A percentile compares a stretch with the other conserved stretches of the same genome.
Evolutionary conservation across 208 protist species (phyloP).

Genomic region (Leishmania martiniquensis): DNA sequence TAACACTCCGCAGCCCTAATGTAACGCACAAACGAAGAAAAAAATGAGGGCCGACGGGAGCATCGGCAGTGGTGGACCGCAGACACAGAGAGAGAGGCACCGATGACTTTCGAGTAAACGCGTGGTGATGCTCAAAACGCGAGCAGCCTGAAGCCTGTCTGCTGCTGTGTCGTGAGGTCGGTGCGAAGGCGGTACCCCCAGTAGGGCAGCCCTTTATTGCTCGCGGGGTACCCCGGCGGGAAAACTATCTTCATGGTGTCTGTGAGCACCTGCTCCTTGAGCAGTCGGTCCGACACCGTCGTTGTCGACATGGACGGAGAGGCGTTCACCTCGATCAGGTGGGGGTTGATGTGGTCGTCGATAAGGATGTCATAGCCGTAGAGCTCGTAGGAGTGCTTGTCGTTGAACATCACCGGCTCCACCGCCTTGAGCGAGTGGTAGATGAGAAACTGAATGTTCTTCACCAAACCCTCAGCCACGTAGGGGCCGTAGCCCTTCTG

Average conservation of each 20-base stretch:
- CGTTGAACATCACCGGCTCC: slow-evolving; percentile 94
- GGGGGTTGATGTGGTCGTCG: slow-evolving; percentile 94
- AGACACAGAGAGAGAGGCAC: neutral
- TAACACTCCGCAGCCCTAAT: no score
- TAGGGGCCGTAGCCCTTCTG: slow-evolving; percentile 75
- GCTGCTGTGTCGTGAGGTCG: slow-evolving; percentile 69
- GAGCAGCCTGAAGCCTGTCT: slow-evolving; percentile 76
- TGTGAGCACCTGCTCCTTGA: slow-evolving; percentile 86
- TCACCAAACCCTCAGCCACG: slow-evolving; percentile 73
- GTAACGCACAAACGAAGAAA: no score
- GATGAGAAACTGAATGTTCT: slow-evolving; percentile 93
- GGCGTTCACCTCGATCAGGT: slow-evolving; percentile 97
- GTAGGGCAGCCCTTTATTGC: slow-evolving; percentile 65
- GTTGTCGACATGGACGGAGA: slow-evolving; percentile 92
- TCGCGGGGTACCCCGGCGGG: slow-evolving; percentile 67
- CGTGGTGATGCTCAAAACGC: slow-evolving; percentile 26
- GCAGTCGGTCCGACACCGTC: slow-evolving; percentile 74
- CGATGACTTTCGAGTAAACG: no score
- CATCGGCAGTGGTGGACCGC: no score
- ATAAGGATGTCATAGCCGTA: slow-evolving; percentile 98
- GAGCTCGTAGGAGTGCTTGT: slow-evolving; percentile 96
- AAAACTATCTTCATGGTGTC: slow-evolving; percentile 87
- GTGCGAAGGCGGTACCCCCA: slow-evolving; percentile 80
- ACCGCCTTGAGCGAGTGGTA: slow-evolving; percentile 91
- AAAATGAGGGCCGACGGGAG: no score